Evolutionary conservation across 1,284 basidiomycete genomes (phyloP), one percentile per base, ranked within the genome.

Genomic region (Moesziomyces antarcticus): DNA sequence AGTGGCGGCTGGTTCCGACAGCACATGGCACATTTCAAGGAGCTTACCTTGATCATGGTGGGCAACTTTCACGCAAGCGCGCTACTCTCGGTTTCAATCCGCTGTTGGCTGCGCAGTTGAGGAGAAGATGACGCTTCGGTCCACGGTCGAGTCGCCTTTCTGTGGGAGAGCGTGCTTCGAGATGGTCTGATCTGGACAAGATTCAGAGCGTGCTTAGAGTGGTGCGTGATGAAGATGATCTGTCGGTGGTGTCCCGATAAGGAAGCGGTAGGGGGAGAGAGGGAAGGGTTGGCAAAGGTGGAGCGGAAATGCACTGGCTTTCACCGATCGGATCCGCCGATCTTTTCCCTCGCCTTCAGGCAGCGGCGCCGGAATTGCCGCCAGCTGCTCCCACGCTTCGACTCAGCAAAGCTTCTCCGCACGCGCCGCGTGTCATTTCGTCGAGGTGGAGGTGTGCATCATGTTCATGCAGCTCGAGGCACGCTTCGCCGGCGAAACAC

Each of bases 41-140:
- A 42, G 43, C 67, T 42, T 25, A 70, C 67, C 57, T 70, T 70
- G 57, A 70, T 64, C 67, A 70, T 70, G 56, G 48, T 57, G 57
- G 50, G 52, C 44, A 22, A 47, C 13, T 27, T 20, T 41, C 14
- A 21, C 16, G 37, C 37, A 16, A 18, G 35, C 11, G 13, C 35
- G 35, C 13, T 27, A 7, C 25, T 6, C 35, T 35, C 35, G 1
- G 35, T 14, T 3, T 35, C 35, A 13, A 35, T 35, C 16, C 16
- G 35, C 35, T 35, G 3, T 16, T 16, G 16, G 35, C 35, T 35
- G 25, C 25, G 25, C 25, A 27, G 25, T 27, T 6, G 25, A 27
- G 25, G 25, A 8, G 25, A 27, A 27, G 25, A 27, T 33, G 2
- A 33, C 13, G 30, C 30, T 11, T 33, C 30, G 9, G 9, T 33